Percentiles rank a stretch among this genome's conserved stretches.
Evolutionary conservation across 345 rosid genomes (phyloP).

Genomic region (Gossypium raimondii): DNA sequence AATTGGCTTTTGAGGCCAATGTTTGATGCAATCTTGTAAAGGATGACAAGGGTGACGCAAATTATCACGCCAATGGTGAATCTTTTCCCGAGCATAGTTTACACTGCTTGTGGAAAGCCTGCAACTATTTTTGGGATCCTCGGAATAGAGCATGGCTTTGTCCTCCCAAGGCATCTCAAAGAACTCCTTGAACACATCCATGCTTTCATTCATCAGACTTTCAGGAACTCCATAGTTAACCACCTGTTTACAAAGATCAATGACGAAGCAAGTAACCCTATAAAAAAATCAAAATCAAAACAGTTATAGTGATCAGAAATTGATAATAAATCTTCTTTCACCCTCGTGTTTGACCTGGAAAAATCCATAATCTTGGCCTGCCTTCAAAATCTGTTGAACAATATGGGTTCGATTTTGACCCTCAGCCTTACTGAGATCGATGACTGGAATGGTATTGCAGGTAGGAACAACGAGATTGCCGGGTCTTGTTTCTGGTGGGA

Average conservation of each 20-base stretch:
- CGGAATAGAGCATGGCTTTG: background rate
- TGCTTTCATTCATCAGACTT: slow-evolving; percentile 3
- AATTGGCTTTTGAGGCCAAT: slow-evolving; percentile 20
- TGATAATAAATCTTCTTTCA: background rate
- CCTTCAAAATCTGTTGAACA: slow-evolving; percentile 19
- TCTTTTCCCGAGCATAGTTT: background rate
- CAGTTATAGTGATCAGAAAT: background rate
- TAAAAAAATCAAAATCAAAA: background rate
- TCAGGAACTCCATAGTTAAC: slow-evolving; percentile 19
- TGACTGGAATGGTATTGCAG: slow-evolving; percentile 23
- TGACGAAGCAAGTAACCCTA: background rate
- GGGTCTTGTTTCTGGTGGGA: slow-evolving; percentile 33
- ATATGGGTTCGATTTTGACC: slow-evolving; percentile 8
- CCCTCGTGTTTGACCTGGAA: slow-evolving; percentile 21
- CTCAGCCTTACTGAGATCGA: slow-evolving; percentile 20
- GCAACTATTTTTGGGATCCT: slow-evolving; percentile 1
- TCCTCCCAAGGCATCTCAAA: slow-evolving; percentile 21
- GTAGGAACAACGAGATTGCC: slow-evolving; percentile 15
- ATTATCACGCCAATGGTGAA: slow-evolving; percentile 23
- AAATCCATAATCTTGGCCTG: slow-evolving; percentile 24
- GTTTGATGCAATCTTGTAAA: background rate
- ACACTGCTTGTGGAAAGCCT: slow-evolving; percentile 12
- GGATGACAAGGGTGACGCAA: slow-evolving; percentile 20
- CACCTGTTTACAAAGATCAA: slow-evolving; percentile 3
- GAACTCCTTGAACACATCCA: slow-evolving; percentile 20